These are phyloP conservation scores for Leishmania tropica DNA, from an alignment of 208 protist species.

Conservation along the genomic window DNA sequence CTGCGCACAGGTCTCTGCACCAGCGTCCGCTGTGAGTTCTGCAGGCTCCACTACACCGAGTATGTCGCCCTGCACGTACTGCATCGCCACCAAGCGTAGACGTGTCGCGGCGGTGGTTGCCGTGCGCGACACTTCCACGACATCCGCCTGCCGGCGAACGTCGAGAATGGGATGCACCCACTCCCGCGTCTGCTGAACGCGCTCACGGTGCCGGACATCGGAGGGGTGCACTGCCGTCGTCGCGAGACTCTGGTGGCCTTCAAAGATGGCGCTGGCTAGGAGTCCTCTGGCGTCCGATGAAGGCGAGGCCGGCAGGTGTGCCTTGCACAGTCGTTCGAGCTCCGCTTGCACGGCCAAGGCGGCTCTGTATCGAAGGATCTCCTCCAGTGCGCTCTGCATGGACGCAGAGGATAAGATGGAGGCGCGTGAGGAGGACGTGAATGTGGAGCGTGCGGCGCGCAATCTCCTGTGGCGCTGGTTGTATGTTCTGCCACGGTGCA, in stretches of 20 bases:
- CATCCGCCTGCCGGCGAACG: slow-evolving; percentile 27
- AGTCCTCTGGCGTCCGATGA: slow-evolving; percentile 26
- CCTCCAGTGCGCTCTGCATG: slow-evolving; percentile 9
- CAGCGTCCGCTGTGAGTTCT: neutral
- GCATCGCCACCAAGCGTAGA: slow-evolving; percentile 10
- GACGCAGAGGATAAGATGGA: neutral
- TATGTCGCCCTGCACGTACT: slow-evolving; percentile 21
- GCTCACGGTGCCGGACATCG: neutral
- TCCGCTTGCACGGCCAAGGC: slow-evolving; percentile 12
- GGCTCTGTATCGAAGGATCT: slow-evolving; percentile 24
- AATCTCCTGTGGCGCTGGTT: neutral
- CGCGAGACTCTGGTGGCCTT: slow-evolving; percentile 32
- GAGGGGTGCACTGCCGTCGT: neutral
- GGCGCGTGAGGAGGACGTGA: neutral
- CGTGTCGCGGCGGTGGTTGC: neutral
- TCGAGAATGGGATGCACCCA: slow-evolving; percentile 50
- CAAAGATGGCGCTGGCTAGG: slow-evolving; percentile 41
- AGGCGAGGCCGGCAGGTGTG: slow-evolving; percentile 6
- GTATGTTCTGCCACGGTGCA: neutral
- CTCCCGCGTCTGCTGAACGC: neutral
- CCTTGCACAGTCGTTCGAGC: slow-evolving; percentile 11
- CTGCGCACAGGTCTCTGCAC: neutral
- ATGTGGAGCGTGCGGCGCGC: neutral
- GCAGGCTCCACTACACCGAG: slow-evolving; percentile 14
- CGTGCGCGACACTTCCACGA: neutral